These are phyloP conservation scores for Pistacia vera DNA, from an alignment of 345 rosid species.

Conservation along the genomic window DNA sequence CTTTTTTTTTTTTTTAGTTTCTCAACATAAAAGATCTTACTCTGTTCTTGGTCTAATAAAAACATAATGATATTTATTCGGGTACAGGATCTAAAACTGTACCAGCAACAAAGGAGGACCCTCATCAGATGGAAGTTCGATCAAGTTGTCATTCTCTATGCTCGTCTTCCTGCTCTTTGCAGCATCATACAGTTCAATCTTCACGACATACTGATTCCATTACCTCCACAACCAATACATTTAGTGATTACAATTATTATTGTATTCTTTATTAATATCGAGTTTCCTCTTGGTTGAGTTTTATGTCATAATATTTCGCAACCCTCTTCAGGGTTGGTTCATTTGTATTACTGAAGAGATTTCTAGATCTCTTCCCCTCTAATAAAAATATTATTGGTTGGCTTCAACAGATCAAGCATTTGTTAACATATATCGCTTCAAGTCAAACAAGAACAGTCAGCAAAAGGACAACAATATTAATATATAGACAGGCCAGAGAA, in stretches of 20 bases:
- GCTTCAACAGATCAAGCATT: not conserved
- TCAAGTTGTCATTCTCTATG: conserved; percentile 53
- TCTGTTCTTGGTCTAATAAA: too few relatives aligned
- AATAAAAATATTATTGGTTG: conserved; percentile 38
- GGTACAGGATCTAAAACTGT: conserved; percentile 60
- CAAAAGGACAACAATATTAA: not conserved
- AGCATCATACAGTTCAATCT: conserved; percentile 51
- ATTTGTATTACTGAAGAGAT: conserved; percentile 49
- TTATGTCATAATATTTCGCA: conserved; percentile 18
- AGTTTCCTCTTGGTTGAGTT: conserved; percentile 18
- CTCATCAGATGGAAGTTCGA: conserved; percentile 62
- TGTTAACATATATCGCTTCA: not conserved
- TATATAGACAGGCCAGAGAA: too few relatives aligned
- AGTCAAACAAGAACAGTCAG: conserved; percentile 2
- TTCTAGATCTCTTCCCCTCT: conserved; percentile 38
- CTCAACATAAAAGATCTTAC: too few relatives aligned
- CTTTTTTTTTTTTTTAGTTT: too few relatives aligned
- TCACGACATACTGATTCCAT: conserved; percentile 28
- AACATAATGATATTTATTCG: too few relatives aligned
- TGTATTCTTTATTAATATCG: conserved; percentile 11
- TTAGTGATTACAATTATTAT: not conserved
- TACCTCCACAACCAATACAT: not conserved
- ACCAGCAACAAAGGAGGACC: conserved; percentile 59
- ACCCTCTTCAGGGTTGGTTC: conserved; percentile 18
- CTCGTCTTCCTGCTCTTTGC: conserved; percentile 52